Base-by-base conservation (phyloP, 2,329 filamentous ascomycete species). In the Penicillium sp. region DNA sequence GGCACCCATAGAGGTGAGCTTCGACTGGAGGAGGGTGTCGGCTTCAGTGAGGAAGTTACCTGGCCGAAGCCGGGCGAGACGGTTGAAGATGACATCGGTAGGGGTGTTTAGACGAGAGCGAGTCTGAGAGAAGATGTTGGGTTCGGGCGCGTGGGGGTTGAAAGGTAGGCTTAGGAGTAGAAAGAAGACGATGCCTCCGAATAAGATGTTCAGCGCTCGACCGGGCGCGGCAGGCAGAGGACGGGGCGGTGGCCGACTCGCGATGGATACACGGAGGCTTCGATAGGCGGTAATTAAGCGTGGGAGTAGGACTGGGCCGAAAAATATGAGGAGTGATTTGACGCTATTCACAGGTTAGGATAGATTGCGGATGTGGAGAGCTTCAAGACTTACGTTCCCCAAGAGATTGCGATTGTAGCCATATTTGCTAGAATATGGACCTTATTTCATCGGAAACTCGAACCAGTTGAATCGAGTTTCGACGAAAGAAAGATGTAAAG, bases 81-180 rank as follows among this genome's bases (percentile, higher is more conserved):
- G 89, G 57, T 83, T 85, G 74, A 96, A 94, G 58, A 97, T 82
- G 34, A 95, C 87, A 69, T 93, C 89, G 40, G 85, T 87, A n/a
- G 91, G 87, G 40, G 89, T 93, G 67, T 92, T 89, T 18, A 97
- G 85, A 34, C 92, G 89, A 49, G 90, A 94, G 55, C 86, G 81
- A 1, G 93, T 97, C 18, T 79, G 74, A 31, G 74, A 69, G 80
- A 97, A 96, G 72, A 97, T 79, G 76, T 97, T 97, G 31, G 66
- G 59, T 26, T 64, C 53, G 39, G 72, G 69, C 24, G 75, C 67
- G 61, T 71, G 66, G 5, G 89, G 88, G 6, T 84, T 79, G 68
- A 91, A 86, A 0, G 90, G 87, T 0, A 93, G 76, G 16, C 88
- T 86, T 56, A 85, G 81, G 56, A 86, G 66, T 50, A 89, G 73